Percentiles rank a stretch among this genome's conserved stretches.
Conservation (phyloP, 1,284 basidiomycete genomes). For the Coniferiporia sulphurascens region DNA sequence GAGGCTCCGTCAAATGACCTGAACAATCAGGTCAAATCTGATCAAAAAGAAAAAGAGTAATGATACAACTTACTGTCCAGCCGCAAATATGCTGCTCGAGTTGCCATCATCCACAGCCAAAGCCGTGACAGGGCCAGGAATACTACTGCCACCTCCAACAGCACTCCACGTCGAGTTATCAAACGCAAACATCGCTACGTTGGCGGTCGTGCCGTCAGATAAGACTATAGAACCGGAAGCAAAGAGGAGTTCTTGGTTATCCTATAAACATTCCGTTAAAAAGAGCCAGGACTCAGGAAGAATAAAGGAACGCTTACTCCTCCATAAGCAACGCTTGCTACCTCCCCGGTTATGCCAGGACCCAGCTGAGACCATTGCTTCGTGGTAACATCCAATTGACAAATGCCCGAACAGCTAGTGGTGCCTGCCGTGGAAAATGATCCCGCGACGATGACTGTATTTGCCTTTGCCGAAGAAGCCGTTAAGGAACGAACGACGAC, state of each 20-base stretch:
- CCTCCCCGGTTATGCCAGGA: constrained; percentile 78
- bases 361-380: constrained; percentile 82
- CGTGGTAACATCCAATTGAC: constrained; percentile 62
- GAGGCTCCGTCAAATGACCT: constrained; percentile 53
- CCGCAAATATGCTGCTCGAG: constrained; percentile 81
- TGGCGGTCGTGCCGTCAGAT: constrained; percentile 50
- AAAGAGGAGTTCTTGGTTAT: constrained; percentile 58
- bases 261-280: constrained; percentile 34
- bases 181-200: constrained; percentile 71
- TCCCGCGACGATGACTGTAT: constrained; percentile 78
- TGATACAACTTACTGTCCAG: constrained; percentile 56
- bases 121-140: constrained; percentile 90
- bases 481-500: constrained; percentile 76
- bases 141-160: constrained; percentile 56
- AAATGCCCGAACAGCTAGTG: constrained; percentile 74
- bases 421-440: constrained; percentile 80
- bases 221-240: constrained; percentile 74
- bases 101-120: constrained; percentile 83
- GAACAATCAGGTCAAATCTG: constrained; percentile 10
- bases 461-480: constrained; percentile 54
- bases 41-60: background rate
- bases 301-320: constrained; percentile 49
- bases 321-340: constrained; percentile 75
- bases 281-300: constrained; percentile 13
- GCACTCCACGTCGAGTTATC: constrained; percentile 69